phyloP scores from a whole-genome alignment of 176 grass and related monocot species.

The Oropetium thomaeum region DNA sequence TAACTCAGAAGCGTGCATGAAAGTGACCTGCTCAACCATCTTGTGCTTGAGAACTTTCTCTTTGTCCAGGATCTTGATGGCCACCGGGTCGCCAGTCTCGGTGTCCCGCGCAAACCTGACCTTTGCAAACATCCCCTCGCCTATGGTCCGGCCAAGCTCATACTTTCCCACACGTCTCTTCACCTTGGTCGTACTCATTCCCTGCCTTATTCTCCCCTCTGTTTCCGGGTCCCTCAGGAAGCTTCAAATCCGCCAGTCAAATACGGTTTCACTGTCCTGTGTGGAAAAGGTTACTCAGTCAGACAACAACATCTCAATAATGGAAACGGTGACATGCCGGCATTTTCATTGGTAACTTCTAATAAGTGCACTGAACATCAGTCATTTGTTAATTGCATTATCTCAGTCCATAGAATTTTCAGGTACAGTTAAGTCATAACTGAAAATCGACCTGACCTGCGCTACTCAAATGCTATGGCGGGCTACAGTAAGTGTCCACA shows the following conservation, averaged over 20 bases:
- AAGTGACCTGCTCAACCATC: constrained; percentile 83
- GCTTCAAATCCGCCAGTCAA: neutral
- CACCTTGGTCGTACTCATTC: constrained; percentile 76
- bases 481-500: too few species aligned
- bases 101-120: constrained; percentile 79
- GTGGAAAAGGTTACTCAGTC: neutral
- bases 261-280: constrained; percentile 27
- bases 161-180: constrained; percentile 97
- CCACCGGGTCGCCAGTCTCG: constrained; percentile 63
- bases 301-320: neutral
- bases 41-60: constrained; percentile 97
- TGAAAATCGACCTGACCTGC: neutral
- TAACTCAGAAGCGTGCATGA: constrained; percentile 15
- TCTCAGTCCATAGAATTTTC: neutral
- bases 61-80: constrained; percentile 96
- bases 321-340: neutral
- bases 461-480: neutral
- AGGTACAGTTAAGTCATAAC: neutral
- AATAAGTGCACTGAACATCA: neutral
- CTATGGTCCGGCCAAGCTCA: constrained; percentile 91
- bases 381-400: neutral
- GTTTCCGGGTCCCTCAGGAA: neutral
- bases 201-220: constrained; percentile 5
- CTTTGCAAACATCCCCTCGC: constrained; percentile 92
- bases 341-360: too few species aligned